Conservation (phyloP, 2,329 filamentous ascomycete species). For the Huntiella abstrusa region DNA sequence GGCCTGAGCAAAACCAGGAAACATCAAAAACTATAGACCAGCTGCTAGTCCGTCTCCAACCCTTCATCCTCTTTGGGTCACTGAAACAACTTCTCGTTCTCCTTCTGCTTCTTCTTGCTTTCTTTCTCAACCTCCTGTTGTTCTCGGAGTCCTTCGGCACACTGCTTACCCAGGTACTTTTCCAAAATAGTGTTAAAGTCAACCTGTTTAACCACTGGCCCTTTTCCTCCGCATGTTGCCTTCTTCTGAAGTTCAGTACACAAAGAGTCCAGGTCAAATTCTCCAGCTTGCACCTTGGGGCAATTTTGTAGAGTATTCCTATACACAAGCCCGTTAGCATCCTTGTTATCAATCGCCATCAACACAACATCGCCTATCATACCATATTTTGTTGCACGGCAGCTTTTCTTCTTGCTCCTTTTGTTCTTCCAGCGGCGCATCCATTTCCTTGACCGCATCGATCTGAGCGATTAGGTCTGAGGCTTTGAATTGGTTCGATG, state of each 20-base stretch:
- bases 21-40: too few species aligned
- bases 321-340: slow-evolving; percentile 6
- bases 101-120: neutral
- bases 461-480: slow-evolving; percentile 6
- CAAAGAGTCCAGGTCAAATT: slow-evolving; percentile 82
- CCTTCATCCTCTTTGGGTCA: too few species aligned
- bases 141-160: slow-evolving; percentile 3
- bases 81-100: too few species aligned
- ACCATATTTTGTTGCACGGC: slow-evolving; percentile 10
- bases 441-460: slow-evolving; percentile 33
- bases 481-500: slow-evolving; percentile 1
- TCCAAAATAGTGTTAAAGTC: slow-evolving; percentile 70
- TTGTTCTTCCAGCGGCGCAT: slow-evolving; percentile 43
- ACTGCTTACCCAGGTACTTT: slow-evolving; percentile 36
- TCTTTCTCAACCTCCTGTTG: neutral
- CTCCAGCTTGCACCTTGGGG: slow-evolving; percentile 71
- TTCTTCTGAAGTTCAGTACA: slow-evolving; percentile 90
- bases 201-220: slow-evolving; percentile 72
- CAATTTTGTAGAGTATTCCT: slow-evolving; percentile 78
- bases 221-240: slow-evolving; percentile 81
- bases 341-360: neutral
- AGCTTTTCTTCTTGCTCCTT: slow-evolving; percentile 14
- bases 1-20: too few species aligned
- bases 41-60: too few species aligned
- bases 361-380: neutral